Conservation (phyloP, 1,284 basidiomycete genomes). For the Malassezia dermatis region DNA sequence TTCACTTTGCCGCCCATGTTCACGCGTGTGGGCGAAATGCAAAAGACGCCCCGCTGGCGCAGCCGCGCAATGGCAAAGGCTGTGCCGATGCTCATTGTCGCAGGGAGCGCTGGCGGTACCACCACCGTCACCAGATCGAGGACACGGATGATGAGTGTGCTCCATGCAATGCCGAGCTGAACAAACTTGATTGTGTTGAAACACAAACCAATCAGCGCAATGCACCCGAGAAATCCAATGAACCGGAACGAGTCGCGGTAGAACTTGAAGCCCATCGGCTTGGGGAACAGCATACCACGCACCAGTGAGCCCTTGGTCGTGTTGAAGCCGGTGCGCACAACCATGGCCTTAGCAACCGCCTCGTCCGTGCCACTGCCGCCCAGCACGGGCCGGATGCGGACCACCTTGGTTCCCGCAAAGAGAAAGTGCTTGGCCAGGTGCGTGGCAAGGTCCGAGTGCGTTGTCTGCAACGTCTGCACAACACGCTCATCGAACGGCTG, state of each 20-base stretch:
- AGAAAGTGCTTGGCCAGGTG: slow-evolving; percentile 77
- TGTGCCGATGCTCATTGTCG: slow-evolving; percentile 92
- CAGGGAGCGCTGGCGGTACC: slow-evolving; percentile 91
- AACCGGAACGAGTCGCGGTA: slow-evolving; percentile 96
- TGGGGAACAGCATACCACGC: slow-evolving; percentile 95
- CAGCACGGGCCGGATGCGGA: slow-evolving; percentile 60
- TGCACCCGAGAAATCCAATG: slow-evolving; percentile 77
- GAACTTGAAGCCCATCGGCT: slow-evolving; percentile 85
- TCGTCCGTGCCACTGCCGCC: slow-evolving; percentile 47
- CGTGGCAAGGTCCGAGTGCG: slow-evolving; percentile 52
- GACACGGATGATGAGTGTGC: slow-evolving; percentile 81
- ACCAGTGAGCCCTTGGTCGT: slow-evolving; percentile 95
- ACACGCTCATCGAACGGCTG: slow-evolving; percentile 53
- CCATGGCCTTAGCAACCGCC: slow-evolving; percentile 64
- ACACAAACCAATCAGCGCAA: slow-evolving; percentile 65
- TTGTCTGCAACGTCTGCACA: slow-evolving; percentile 27
- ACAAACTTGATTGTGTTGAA: slow-evolving; percentile 75
- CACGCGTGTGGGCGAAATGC: slow-evolving; percentile 90
- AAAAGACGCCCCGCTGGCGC: slow-evolving; percentile 81
- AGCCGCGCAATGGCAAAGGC: slow-evolving; percentile 86
- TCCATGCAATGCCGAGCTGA: slow-evolving; percentile 69
- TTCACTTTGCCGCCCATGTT: slow-evolving; percentile 96
- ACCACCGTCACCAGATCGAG: slow-evolving; percentile 96
- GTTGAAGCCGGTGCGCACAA: slow-evolving; percentile 87
- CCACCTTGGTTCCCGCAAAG: slow-evolving; percentile 82